These are phyloP conservation scores for Euptelea pleiosperma DNA, from an alignment of 164 flowering plant species.

Conservation along the genomic window DNA sequence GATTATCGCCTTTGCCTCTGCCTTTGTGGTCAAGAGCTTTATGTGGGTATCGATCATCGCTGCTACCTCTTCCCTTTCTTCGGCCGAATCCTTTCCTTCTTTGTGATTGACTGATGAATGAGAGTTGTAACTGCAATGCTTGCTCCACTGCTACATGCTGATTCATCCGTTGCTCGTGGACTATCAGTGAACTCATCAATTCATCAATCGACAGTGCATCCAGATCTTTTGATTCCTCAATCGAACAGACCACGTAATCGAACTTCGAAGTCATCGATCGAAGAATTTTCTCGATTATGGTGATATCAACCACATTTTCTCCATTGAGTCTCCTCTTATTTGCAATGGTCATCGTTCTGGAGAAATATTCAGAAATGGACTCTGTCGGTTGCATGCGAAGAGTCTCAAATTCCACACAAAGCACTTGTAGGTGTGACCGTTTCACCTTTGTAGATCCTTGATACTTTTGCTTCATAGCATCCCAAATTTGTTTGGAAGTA, in stretches of 20 bases:
- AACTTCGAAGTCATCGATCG: neutral
- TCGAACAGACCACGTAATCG: constrained; percentile 5
- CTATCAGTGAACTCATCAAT: too few relatives aligned
- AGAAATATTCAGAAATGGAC: neutral
- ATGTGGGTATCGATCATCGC: neutral
- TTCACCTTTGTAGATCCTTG: too few relatives aligned
- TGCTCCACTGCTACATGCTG: neutral
- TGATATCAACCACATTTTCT: neutral
- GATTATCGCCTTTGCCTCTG: too few relatives aligned
- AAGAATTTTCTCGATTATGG: constrained; percentile 5
- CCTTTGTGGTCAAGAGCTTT: too few relatives aligned
- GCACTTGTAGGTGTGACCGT: too few relatives aligned
- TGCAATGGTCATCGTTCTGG: neutral
- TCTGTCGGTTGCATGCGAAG: too few relatives aligned
- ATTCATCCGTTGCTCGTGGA: too few relatives aligned
- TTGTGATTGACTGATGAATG: neutral
- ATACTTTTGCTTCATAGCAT: too few relatives aligned
- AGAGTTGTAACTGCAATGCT: too few relatives aligned
- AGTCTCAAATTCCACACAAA: too few relatives aligned
- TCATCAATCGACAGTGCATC: constrained; percentile 8
- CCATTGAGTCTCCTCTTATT: constrained; percentile 5
- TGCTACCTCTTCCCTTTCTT: neutral
- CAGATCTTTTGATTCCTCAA: too few relatives aligned
- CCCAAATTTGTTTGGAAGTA: constrained; percentile 8
- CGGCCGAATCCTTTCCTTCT: neutral